Percentiles rank a stretch among this genome's conserved stretches.
Evolutionary conservation across 225 moss, liverwort and hornwort species (phyloP).

Genomic region (Sphagnum tenellum): DNA sequence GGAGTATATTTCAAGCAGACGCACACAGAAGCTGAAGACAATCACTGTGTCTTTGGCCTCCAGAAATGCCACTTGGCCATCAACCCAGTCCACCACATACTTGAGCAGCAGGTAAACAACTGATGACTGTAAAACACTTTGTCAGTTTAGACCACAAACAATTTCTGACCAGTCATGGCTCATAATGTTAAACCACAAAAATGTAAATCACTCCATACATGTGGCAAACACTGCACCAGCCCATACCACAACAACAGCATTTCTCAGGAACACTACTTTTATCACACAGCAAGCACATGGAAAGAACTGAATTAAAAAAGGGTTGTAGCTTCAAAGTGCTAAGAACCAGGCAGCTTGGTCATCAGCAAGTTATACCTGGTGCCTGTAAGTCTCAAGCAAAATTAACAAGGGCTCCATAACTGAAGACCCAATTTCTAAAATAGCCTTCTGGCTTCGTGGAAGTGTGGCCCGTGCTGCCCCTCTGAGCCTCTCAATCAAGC

Average conservation of each 20-base stretch:
- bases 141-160: too few species aligned
- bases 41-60: conserved; percentile 92
- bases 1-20: conserved; percentile 94
- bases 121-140: conserved; percentile 60
- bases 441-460: conserved; percentile 96
- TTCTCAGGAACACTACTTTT: too few species aligned
- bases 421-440: conserved; percentile 93
- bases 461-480: conserved; percentile 96
- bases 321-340: too few species aligned
- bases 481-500: conserved; percentile 83
- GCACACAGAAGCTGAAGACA: conserved; percentile 93
- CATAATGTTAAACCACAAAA: too few species aligned
- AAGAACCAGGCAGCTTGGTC: too few species aligned
- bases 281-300: too few species aligned
- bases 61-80: conserved; percentile 98
- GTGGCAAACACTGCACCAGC: too few species aligned
- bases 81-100: conserved; percentile 99
- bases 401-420: conserved; percentile 99
- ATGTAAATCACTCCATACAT: too few species aligned
- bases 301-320: too few species aligned
- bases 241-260: too few species aligned
- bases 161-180: too few species aligned
- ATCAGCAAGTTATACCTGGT: conserved; percentile 48
- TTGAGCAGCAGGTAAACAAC: conserved; percentile 95
- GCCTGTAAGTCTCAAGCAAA: conserved; percentile 86